Evolutionary conservation across 495 filamentous ascomycete species (phyloP), one percentile per base, ranked within the genome.

Genomic region (Tuber magnatum): DNA sequence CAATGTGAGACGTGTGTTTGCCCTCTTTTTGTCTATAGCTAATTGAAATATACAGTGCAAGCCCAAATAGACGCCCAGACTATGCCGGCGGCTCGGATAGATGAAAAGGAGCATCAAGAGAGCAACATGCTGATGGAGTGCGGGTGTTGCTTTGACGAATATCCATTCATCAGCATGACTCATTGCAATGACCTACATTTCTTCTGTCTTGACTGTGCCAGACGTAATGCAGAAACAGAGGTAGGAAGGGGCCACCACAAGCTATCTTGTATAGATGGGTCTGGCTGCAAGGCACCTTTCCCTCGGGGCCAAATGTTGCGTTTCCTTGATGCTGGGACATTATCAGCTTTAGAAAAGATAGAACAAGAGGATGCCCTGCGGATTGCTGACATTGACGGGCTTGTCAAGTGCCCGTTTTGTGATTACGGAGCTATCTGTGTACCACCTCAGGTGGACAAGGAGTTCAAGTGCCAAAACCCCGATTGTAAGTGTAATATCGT

Each of bases 351-450:
- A 2, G 91, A 92, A 24, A 85, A 87, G 32, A 85, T 93, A 69
- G 90, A 94, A 80, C 89, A 91, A 80, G 87, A 92, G 73, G 87
- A 90, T 38, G 88, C 87, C 42, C 85, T 97, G 38, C 86, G 88
- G 41, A 81, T 87, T 78, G 91, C 92, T 3, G 87, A 87, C 18
- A 87, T 93, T 69, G 88, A 91, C 42, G 87, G 88, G 65, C 87
- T 93, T 61, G 90, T 86, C 73, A 87, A 84, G 10, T 97, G 93
- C 77, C 93, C 93, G 2, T 94, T 94, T 82, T 97, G 93, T 83
- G 89, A 91, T 40, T 96, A 88, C 84, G 92, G 91, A 56, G 92
- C 89, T 18, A 90, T 92, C 40, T 91, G 88, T 76, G 85, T 85
- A 24, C 90, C 93, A 0, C 83, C 89, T 16, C 88, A 91, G n/a